Evolutionary conservation across 2,329 filamentous ascomycete genomes (phyloP).

Genomic region (Lachnellula occidentalis): DNA sequence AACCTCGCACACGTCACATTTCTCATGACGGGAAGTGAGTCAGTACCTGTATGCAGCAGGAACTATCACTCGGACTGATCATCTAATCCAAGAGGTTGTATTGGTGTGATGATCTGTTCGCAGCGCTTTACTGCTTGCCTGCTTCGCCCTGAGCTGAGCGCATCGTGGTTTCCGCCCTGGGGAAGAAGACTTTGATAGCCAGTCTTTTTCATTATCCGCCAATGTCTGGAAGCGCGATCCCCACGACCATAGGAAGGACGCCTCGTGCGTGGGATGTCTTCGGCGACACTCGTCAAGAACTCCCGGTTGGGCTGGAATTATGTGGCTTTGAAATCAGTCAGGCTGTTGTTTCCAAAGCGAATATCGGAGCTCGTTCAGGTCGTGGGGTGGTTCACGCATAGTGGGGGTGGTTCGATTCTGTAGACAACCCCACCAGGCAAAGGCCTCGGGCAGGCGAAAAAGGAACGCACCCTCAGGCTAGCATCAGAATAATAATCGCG

Average conservation of each 20-base stretch:
- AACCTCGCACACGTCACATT: background rate
- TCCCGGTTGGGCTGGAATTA: background rate
- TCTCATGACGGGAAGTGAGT: background rate
- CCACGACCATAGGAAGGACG: background rate
- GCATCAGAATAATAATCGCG: background rate
- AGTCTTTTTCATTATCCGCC: background rate
- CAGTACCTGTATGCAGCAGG: background rate
- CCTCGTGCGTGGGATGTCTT: background rate
- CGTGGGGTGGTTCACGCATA: background rate
- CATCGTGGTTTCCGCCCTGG: background rate
- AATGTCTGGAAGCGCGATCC: background rate
- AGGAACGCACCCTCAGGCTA: background rate
- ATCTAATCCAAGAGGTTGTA: background rate
- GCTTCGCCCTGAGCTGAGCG: background rate
- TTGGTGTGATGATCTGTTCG: background rate
- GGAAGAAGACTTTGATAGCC: background rate
- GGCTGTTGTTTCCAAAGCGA: background rate
- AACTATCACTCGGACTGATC: background rate
- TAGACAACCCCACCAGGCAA: background rate
- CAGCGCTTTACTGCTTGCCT: background rate
- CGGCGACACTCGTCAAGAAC: background rate
- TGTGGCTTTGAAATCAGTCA: background rate
- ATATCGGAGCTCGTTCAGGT: background rate
- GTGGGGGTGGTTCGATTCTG: background rate
- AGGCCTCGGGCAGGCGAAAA: background rate